These are phyloP conservation scores for Salix arbutifolia DNA, from an alignment of 345 rosid species.

Conservation along the genomic window DNA sequence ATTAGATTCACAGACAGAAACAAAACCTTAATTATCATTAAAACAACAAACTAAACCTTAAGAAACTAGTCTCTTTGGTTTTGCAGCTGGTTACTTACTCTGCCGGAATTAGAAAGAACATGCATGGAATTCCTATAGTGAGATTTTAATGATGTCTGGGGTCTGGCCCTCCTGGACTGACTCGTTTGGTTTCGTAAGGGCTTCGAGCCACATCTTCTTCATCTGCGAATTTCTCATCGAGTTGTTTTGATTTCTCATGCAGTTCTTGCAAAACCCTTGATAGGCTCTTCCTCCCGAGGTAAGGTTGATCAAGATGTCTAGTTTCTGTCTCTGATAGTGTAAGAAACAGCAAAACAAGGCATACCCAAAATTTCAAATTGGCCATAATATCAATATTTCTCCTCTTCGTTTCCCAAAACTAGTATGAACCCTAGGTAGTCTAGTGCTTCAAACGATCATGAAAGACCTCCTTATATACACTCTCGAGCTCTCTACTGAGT, in stretches of 20 bases:
- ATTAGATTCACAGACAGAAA: background rate
- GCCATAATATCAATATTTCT: slow-evolving; percentile 15
- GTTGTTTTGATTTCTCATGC: slow-evolving; percentile 9
- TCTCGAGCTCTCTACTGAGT: background rate
- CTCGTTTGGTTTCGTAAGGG: slow-evolving; percentile 18
- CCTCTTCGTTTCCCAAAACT: background rate
- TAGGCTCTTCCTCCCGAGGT: slow-evolving; percentile 5
- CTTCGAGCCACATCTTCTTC: background rate
- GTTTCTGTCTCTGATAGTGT: slow-evolving; percentile 12
- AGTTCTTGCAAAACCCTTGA: slow-evolving; percentile 3
- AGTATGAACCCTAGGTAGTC: background rate
- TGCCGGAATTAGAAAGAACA: background rate
- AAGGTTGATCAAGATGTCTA: slow-evolving; percentile 9
- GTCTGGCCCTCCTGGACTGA: slow-evolving; percentile 41
- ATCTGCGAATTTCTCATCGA: background rate
- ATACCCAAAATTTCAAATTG: slow-evolving; percentile 19
- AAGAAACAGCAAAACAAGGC: slow-evolving; percentile 18
- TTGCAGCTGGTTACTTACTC: background rate
- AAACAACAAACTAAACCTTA: background rate
- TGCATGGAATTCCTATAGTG: background rate
- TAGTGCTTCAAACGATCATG: background rate
- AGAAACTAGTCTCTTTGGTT: background rate
- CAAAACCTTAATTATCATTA: background rate
- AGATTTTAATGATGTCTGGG: slow-evolving; percentile 34
- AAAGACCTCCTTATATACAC: background rate